These are phyloP conservation scores for Saccharomycopsis amapae DNA, from an alignment of 805 yeast genomes.

Conservation along the genomic window DNA sequence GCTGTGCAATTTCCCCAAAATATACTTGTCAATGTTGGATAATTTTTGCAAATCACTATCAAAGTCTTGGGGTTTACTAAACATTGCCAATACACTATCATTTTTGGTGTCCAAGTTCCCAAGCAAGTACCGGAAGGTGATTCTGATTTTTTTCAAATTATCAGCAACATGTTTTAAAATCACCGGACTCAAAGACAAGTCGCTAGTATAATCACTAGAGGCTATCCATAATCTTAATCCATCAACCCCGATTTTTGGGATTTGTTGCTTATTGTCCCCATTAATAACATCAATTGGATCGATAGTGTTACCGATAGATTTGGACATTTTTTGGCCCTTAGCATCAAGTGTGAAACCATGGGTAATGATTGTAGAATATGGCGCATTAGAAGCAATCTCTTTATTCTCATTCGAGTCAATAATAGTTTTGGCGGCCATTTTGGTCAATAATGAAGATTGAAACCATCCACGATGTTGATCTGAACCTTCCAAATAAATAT, in stretches of 20 bases:
- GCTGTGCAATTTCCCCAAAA: slow-evolving; percentile 46
- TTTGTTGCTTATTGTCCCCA: slow-evolving; percentile 43
- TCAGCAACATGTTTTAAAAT: slow-evolving; percentile 73
- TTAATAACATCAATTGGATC: slow-evolving; percentile 60
- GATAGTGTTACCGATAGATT: slow-evolving; percentile 79
- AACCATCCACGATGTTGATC: slow-evolving; percentile 99
- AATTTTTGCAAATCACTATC: slow-evolving; percentile 24
- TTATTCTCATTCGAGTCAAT: slow-evolving; percentile 23
- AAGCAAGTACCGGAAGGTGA: slow-evolving; percentile 71
- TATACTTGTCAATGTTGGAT: slow-evolving; percentile 50
- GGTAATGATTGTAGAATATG: slow-evolving; percentile 71
- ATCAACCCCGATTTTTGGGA: slow-evolving; percentile 76
- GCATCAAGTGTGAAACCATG: slow-evolving; percentile 93
- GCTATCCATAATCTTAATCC: slow-evolving; percentile 91
- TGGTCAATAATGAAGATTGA: slow-evolving; percentile 84
- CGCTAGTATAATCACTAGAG: slow-evolving; percentile 77
- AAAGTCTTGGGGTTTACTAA: neutral
- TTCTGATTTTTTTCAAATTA: slow-evolving; percentile 69
- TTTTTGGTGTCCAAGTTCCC: slow-evolving; percentile 53
- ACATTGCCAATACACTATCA: neutral
- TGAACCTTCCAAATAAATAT: slow-evolving; percentile 91
- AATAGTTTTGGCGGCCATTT: slow-evolving; percentile 38
- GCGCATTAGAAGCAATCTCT: slow-evolving; percentile 37
- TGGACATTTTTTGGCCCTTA: slow-evolving; percentile 86
- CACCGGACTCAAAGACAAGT: slow-evolving; percentile 66